Percentiles rank a stretch among this genome's conserved stretches.
Evolutionary conservation across 192 early-diverging fungal species (phyloP).

Genomic region (Coemansia sp.): DNA sequence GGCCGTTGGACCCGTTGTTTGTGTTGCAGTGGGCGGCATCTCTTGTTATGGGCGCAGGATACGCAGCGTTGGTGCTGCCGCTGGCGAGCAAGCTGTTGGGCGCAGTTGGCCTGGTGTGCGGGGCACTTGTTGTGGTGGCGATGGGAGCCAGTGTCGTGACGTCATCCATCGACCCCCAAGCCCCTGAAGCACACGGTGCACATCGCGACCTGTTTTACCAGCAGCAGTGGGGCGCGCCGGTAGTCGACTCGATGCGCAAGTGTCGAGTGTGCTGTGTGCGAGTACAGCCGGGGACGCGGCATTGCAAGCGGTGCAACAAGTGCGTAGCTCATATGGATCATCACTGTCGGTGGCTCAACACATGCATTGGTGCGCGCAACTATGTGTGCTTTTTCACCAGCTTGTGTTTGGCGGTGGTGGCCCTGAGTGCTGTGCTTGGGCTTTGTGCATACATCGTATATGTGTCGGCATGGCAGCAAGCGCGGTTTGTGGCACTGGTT

Average conservation of each 20-base stretch:
- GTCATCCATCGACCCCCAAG: constrained; percentile 33
- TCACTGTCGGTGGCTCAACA: constrained; percentile 47
- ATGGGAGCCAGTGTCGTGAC: constrained; percentile 22
- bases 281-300: constrained; percentile 23
- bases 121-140: constrained; percentile 11
- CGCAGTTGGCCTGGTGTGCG: constrained; percentile 10
- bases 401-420: constrained; percentile 13
- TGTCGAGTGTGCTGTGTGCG: constrained; percentile 47
- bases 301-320: constrained; percentile 57
- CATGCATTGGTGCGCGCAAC: constrained; percentile 30
- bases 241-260: constrained; percentile 17
- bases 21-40: constrained; percentile 33
- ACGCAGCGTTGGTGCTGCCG: constrained; percentile 24
- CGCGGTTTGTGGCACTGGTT: neutral
- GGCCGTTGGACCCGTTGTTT: constrained; percentile 51
- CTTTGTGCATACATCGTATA: constrained; percentile 21
- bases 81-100: constrained; percentile 3
- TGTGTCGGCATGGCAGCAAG: constrained; percentile 16
- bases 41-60: constrained; percentile 26
- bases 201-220: constrained; percentile 31
- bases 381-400: constrained; percentile 34
- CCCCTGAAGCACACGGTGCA: constrained; percentile 16
- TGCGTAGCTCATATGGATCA: constrained; percentile 41
- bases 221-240: constrained; percentile 37
- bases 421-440: constrained; percentile 8